These are phyloP conservation scores for Candida xiaguanensis DNA, from an alignment of 805 yeast species.

Conservation along the genomic window DNA sequence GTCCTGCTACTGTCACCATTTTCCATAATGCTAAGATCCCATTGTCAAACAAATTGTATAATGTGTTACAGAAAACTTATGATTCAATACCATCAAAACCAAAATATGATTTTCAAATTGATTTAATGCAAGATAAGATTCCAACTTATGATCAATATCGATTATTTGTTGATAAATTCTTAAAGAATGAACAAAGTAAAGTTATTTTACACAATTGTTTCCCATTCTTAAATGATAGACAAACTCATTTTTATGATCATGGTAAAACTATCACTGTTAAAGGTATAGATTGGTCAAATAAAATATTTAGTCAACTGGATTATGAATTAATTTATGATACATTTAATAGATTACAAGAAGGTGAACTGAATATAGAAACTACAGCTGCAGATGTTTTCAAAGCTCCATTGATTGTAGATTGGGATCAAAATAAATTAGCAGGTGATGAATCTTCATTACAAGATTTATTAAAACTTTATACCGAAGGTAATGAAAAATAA, in stretches of 20 bases:
- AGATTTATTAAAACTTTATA: slow-evolving; percentile 1
- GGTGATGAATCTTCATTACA: slow-evolving; percentile 29
- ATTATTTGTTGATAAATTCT: slow-evolving; percentile 23
- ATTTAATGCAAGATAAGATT: slow-evolving; percentile 34
- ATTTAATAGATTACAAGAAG: slow-evolving; percentile 23
- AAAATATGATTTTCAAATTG: slow-evolving; percentile 26
- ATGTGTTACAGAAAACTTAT: slow-evolving; percentile 27
- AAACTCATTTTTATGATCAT: slow-evolving; percentile 11
- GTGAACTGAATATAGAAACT: slow-evolving; percentile 21
- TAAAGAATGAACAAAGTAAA: slow-evolving; percentile 21
- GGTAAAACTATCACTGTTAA: slow-evolving; percentile 16
- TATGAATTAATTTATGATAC: slow-evolving; percentile 37
- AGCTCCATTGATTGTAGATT: slow-evolving; percentile 43
- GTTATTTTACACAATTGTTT: slow-evolving; percentile 26
- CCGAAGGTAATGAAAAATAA: slow-evolving; percentile 4
- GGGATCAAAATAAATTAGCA: slow-evolving; percentile 43
- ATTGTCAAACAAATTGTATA: slow-evolving; percentile 26
- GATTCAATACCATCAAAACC: slow-evolving; percentile 13
- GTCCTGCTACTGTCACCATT: slow-evolving; percentile 39
- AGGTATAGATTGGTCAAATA: slow-evolving; percentile 19
- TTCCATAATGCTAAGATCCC: slow-evolving; percentile 38
- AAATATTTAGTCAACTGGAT: slow-evolving; percentile 34
- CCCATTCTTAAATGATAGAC: slow-evolving; percentile 34
- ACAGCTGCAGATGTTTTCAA: slow-evolving; percentile 32
- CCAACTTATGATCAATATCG: slow-evolving; percentile 42